Evolutionary conservation across 2,329 filamentous ascomycete genomes (phyloP), one percentile per base, ranked within the genome.

Genomic region (Diaporthe sp.): DNA sequence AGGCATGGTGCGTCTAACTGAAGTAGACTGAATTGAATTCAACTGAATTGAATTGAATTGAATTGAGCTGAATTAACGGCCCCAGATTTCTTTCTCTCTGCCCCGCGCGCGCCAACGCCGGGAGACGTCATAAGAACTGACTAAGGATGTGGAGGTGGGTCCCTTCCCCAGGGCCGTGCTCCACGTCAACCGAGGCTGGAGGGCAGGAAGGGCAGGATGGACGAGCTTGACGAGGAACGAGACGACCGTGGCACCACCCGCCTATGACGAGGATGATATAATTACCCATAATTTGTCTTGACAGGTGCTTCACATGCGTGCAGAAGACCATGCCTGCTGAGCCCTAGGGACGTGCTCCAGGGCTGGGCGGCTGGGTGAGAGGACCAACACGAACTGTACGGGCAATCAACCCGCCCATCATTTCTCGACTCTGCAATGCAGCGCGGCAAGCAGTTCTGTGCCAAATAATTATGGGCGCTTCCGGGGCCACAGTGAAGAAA

Each of bases 61-160:
- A 25, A 37, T 53, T 53, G 31, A 39, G 53, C 31, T 8, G 44
- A 25, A 37, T 37, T 42, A 8, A 53, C n/a, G 65, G 65, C 15
- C 47, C 65, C 65, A 39, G 65, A 37, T 42, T 55, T 25, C 12
- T 12, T 60, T 60, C 4, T 39, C 7, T 17, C 6, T 25, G 65
- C 65, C 65, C 65, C 65, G 49, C 65, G 49, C 47, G 20, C 12
- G 44, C 22, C 47, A 28, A 51, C 20, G 22, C 13, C 51, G 8
- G 15, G 22, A 70, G 65, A 70, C 65, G 65, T 70, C 65, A 55
- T 70, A 20, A 20, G 47, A 28, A 68, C 65, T 42, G 49, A 55
- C 65, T 55, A 70, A 42, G 65, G 44, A 42, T 70, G 65, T 70
- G 65, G 65, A 70, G 65, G 65, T 70, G 65, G 65, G 22, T 4